Percentiles rank a stretch among this genome's conserved stretches.
phyloP scores from a whole-genome alignment of 2,329 filamentous ascomycete species.

The Raffaelea ambrosiae region DNA sequence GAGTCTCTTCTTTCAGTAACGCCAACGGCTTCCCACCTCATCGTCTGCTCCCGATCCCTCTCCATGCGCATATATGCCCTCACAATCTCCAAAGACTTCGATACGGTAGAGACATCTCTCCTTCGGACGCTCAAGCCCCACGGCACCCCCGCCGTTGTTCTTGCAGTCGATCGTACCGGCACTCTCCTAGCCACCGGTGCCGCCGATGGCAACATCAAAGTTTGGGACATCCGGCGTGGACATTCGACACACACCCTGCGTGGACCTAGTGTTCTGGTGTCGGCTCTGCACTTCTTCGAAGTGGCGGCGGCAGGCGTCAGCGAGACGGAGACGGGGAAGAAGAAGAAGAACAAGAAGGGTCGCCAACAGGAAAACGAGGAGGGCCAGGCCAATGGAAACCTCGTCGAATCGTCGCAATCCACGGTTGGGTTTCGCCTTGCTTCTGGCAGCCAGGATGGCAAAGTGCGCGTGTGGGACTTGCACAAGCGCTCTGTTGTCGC shows the following conservation, averaged over 20 bases:
- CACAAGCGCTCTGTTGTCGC: conserved; percentile 72
- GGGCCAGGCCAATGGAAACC: neutral
- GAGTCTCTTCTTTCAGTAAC: conserved; percentile 51
- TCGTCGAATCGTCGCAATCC: conserved; percentile 26
- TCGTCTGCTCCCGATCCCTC: conserved; percentile 88
- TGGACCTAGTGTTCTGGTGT: conserved; percentile 84
- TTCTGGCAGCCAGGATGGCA: conserved; percentile 89
- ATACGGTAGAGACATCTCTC: conserved; percentile 56
- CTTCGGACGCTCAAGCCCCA: conserved; percentile 82
- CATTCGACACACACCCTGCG: conserved; percentile 94
- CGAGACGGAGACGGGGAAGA: conserved; percentile 27
- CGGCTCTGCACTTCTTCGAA: conserved; percentile 87
- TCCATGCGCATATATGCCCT: conserved; percentile 89
- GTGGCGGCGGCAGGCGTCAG: conserved; percentile 50
- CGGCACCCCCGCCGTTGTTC: conserved; percentile 76
- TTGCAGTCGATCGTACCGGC: conserved; percentile 77
- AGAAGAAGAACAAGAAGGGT: conserved; percentile 30
- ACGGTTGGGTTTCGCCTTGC: conserved; percentile 60
- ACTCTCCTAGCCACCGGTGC: conserved; percentile 87
- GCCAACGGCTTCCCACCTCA: conserved; percentile 76
- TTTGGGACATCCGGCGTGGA: conserved; percentile 89
- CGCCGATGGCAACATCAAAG: conserved; percentile 87
- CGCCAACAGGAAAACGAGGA: conserved; percentile 27
- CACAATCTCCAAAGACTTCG: conserved; percentile 45
- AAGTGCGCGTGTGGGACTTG: conserved; percentile 84